Conservation (phyloP, 495 filamentous ascomycete species). For the Podospora bellae-mahoneyi region DNA sequence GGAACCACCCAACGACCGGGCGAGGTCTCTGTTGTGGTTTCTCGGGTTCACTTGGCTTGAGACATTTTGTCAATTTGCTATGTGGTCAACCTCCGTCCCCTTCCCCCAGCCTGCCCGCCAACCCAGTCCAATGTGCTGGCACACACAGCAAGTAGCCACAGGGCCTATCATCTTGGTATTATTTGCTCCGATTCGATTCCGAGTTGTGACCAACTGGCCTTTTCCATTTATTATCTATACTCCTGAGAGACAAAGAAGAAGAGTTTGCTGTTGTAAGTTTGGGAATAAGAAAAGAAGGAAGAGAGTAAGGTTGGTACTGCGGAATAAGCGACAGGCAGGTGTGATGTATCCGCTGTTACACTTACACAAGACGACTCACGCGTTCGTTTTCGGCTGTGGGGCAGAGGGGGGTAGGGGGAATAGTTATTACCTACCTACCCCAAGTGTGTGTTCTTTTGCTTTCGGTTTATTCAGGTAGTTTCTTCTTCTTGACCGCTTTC, state of each 20-base stretch:
- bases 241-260: neutral
- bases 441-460: too few species aligned
- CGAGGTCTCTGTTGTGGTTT: neutral
- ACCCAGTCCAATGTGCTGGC: neutral
- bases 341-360: slow-evolving; percentile 5
- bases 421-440: too few species aligned
- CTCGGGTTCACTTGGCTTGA: neutral
- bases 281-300: neutral
- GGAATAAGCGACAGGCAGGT: neutral
- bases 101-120: too few species aligned
- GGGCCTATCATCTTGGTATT: too few species aligned
- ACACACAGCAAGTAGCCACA: too few species aligned
- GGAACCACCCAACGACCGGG: neutral
- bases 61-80: slow-evolving; percentile 2
- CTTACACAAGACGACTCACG: neutral
- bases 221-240: neutral
- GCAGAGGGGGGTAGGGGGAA: neutral
- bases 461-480: too few species aligned
- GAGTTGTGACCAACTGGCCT: too few species aligned
- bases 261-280: too few species aligned
- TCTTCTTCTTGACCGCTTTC: slow-evolving; percentile 9
- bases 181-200: slow-evolving; percentile 4
- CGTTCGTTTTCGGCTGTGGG: slow-evolving; percentile 1
- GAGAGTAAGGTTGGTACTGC: too few species aligned
- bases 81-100: neutral